Evolutionary conservation across 306 rosid genomes (phyloP).

Genomic region (Luffa aegyptiaca): DNA sequence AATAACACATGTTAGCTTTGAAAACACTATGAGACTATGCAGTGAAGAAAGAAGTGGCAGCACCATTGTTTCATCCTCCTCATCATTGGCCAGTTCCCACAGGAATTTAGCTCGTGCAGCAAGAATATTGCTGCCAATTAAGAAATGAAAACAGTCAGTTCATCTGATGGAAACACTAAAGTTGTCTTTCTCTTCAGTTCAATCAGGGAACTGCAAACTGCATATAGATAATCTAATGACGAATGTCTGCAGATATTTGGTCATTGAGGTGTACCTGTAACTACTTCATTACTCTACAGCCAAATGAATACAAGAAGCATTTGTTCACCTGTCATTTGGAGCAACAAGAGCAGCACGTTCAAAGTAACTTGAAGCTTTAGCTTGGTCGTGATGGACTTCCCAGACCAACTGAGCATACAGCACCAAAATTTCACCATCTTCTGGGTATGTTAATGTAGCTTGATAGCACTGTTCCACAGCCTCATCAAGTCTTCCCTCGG

Average conservation of each 20-base stretch:
- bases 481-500: conserved; percentile 54
- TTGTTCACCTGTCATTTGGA: conserved; percentile 54
- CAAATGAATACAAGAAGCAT: conserved; percentile 6
- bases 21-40: not conserved
- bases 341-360: conserved; percentile 54
- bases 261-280: not conserved
- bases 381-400: conserved; percentile 64
- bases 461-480: conserved; percentile 72
- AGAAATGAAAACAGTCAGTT: conserved; percentile 11
- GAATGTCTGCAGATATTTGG: not conserved
- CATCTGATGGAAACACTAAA: not conserved
- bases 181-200: conserved; percentile 4
- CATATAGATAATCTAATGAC: not conserved
- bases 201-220: not conserved
- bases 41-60: conserved; percentile 3
- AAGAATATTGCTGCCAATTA: conserved; percentile 55
- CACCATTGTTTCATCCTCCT: conserved; percentile 34
- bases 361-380: conserved; percentile 50
- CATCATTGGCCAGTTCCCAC: conserved; percentile 51
- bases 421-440: conserved; percentile 50
- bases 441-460: conserved; percentile 55
- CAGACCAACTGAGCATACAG: conserved; percentile 65
- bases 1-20: conserved; percentile 2
- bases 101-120: conserved; percentile 83
- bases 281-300: not conserved